phyloP scores from a whole-genome alignment of 1,284 basidiomycete species.

The Lentinula novae-zelandiae region DNA sequence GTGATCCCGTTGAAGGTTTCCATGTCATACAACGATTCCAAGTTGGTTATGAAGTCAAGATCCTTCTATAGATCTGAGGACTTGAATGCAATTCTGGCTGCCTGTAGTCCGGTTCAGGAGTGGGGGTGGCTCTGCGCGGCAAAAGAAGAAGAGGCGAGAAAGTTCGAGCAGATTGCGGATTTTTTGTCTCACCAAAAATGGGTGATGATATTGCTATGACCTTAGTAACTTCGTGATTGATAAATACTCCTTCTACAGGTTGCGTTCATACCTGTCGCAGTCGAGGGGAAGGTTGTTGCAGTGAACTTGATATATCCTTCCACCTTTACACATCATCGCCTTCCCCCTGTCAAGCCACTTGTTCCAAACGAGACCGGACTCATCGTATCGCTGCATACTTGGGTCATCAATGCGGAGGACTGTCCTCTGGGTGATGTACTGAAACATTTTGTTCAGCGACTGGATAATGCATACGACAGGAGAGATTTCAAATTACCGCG shows the following conservation, averaged over 20 bases:
- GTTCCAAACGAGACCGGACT: conserved; percentile 19
- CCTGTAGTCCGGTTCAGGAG: conserved; percentile 43
- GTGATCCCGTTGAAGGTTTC: conserved; percentile 13
- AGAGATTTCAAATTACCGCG: conserved; percentile 1
- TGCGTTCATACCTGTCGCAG: conserved; percentile 40
- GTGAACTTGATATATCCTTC: conserved; percentile 17
- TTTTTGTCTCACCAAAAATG: conserved; percentile 44
- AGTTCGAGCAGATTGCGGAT: conserved; percentile 37
- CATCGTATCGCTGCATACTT: conserved; percentile 47
- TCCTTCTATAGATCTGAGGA: conserved; percentile 2
- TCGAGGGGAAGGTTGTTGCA: conserved; percentile 42
- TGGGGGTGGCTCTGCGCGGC: conserved; percentile 40
- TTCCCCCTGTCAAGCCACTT: background rate
- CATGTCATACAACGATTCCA: conserved; percentile 2
- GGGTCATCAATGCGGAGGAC: conserved; percentile 28
- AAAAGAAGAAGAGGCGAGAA: conserved; percentile 30
- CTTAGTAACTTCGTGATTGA: background rate
- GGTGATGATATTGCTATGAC: conserved; percentile 25
- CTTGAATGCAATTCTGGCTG: conserved; percentile 4
- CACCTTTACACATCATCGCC: background rate
- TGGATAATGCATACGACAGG: background rate
- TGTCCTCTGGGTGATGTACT: background rate
- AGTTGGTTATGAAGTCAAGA: background rate
- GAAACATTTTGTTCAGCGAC: background rate
- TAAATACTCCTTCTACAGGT: conserved; percentile 32